Percentiles rank a stretch among this genome's conserved stretches.
Evolutionary conservation across 2,329 filamentous ascomycete species (phyloP).

Genomic region (Elsinoe ampelina): DNA sequence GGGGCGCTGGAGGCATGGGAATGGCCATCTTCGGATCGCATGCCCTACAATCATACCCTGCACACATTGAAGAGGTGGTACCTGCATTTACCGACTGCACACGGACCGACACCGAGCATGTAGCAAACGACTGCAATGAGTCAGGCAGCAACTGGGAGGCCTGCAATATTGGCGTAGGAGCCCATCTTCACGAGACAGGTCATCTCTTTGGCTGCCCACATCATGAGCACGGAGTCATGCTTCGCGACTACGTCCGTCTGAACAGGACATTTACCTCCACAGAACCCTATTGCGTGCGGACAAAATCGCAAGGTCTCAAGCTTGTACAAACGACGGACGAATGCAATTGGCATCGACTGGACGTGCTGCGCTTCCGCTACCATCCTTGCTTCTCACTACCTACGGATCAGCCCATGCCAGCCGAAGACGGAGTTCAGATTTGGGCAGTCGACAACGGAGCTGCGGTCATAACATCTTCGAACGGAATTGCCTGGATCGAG

Average conservation of each 20-base stretch:
- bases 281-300: slow-evolving; percentile 80
- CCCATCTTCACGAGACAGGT: slow-evolving; percentile 83
- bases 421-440: slow-evolving; percentile 71
- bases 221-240: slow-evolving; percentile 86
- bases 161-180: slow-evolving; percentile 88
- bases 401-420: slow-evolving; percentile 52
- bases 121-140: slow-evolving; percentile 80
- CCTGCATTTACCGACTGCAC: slow-evolving; percentile 86
- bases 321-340: slow-evolving; percentile 69
- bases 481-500: slow-evolving; percentile 79
- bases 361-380: slow-evolving; percentile 76
- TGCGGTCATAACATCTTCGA: slow-evolving; percentile 65
- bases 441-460: slow-evolving; percentile 74
- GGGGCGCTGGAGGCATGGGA: slow-evolving; percentile 61
- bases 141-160: slow-evolving; percentile 89
- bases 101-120: slow-evolving; percentile 66
- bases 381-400: slow-evolving; percentile 86
- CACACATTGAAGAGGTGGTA: slow-evolving; percentile 79
- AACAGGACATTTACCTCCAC: slow-evolving; percentile 74
- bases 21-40: slow-evolving; percentile 90
- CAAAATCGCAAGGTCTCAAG: slow-evolving; percentile 67
- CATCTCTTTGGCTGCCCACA: slow-evolving; percentile 86
- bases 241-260: slow-evolving; percentile 73
- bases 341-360: slow-evolving; percentile 83
- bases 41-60: slow-evolving; percentile 81